Conservation (phyloP, 805 yeast genomes). For the Peterozyma toletana region DNA sequence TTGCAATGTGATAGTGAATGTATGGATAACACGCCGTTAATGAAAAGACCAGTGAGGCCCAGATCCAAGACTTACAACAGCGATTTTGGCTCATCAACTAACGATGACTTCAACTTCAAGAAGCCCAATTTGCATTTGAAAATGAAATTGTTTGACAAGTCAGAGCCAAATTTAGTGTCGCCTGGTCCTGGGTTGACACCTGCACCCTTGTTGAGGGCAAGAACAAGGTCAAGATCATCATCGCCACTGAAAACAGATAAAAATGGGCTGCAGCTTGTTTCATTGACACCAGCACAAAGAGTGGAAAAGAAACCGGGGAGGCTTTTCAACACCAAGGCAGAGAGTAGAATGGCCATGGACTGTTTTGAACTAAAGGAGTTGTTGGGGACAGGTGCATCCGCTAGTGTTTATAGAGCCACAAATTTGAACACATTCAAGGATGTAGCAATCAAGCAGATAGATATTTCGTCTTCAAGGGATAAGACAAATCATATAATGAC, state of each 20-base stretch:
- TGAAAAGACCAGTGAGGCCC: not conserved
- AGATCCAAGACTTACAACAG: no score
- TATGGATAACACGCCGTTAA: slow-evolving; percentile 6
- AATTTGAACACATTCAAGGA: slow-evolving; percentile 58
- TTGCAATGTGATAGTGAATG: slow-evolving; percentile 3
- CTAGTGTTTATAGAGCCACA: slow-evolving; percentile 43
- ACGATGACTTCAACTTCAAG: slow-evolving; percentile 4
- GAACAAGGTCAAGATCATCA: slow-evolving; percentile 4
- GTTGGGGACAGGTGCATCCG: slow-evolving; percentile 89
- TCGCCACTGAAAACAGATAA: slow-evolving; percentile 3
- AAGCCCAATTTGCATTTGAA: slow-evolving; percentile 5
- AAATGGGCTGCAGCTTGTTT: slow-evolving; percentile 5
- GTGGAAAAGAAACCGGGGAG: slow-evolving; percentile 34
- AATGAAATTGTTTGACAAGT: slow-evolving; percentile 4
- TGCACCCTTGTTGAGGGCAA: not conserved
- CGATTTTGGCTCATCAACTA: not conserved
- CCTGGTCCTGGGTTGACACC: not conserved
- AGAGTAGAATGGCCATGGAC: slow-evolving; percentile 32
- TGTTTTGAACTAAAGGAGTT: slow-evolving; percentile 50
- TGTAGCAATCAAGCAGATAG: slow-evolving; percentile 76
- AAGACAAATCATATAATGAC: slow-evolving; percentile 44
- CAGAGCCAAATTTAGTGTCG: not conserved
- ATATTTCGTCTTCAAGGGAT: slow-evolving; percentile 39
- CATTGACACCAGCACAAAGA: slow-evolving; percentile 43
- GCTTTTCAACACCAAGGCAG: slow-evolving; percentile 13